Evolutionary conservation across 2,329 filamentous ascomycete species (phyloP).

Genomic region (Diaporthe caulivora): DNA sequence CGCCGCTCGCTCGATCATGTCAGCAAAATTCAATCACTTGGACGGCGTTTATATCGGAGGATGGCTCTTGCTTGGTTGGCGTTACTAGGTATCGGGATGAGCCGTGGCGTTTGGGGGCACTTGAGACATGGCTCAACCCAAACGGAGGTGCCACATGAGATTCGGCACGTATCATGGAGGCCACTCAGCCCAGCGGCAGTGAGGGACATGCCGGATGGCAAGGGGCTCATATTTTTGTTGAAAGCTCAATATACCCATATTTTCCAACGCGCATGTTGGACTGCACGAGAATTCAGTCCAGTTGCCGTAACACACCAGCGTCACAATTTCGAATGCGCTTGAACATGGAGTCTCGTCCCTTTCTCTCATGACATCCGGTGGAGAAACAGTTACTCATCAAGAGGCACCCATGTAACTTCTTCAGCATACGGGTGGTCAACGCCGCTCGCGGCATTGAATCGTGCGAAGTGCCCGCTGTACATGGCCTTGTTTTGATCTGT

Average conservation of each 20-base stretch:
- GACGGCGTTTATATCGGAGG: conserved; percentile 32
- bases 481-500: not conserved
- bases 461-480: not conserved
- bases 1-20: not conserved
- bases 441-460: not conserved
- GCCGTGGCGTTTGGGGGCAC: conserved; percentile 21
- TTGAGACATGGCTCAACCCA: conserved; percentile 9
- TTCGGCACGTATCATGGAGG: not conserved
- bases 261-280: not conserved
- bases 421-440: not conserved
- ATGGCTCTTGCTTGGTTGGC: conserved; percentile 9
- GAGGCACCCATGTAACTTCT: not conserved
- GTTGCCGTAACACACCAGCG: too few species aligned
- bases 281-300: not conserved
- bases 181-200: not conserved
- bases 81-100: conserved; percentile 14
- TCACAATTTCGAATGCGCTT: not conserved
- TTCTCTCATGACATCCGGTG: not conserved
- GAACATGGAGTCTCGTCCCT: rapidly evolving
- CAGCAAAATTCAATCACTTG: conserved; percentile 10
- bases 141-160: not conserved
- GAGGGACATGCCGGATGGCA: not conserved
- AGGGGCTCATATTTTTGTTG: conserved; percentile 18
- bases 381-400: not conserved
- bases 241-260: conserved; percentile 18